A percentile compares a stretch with the other conserved stretches of the same genome.
Evolutionary conservation across 2,329 filamentous ascomycete species (phyloP).

Genomic region (Stylonectria norvegica): DNA sequence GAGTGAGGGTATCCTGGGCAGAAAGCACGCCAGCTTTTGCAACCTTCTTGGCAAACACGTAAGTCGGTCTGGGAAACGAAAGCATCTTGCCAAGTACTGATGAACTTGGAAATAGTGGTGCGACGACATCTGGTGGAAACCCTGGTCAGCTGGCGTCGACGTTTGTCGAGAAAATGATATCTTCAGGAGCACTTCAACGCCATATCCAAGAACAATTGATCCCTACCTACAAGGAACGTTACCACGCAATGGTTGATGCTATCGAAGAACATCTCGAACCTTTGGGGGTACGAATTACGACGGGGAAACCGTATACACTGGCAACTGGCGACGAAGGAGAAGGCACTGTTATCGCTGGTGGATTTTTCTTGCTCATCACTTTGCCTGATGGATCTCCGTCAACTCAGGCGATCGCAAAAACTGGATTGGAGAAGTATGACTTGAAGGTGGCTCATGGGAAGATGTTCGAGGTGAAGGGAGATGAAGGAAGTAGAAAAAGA

Average conservation of each 20-base stretch:
- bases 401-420: not conserved
- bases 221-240: constrained; percentile 1
- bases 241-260: constrained; percentile 3
- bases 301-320: not conserved
- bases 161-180: constrained; percentile 2
- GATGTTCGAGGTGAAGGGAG: constrained; percentile 6
- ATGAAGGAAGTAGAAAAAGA: not conserved
- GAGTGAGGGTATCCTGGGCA: constrained; percentile 47
- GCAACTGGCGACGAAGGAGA: not conserved
- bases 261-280: constrained; percentile 3
- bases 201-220: constrained; percentile 2
- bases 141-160: constrained; percentile 1
- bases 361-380: constrained; percentile 1
- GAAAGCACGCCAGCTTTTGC: constrained; percentile 6
- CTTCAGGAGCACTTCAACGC: not conserved
- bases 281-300: constrained; percentile 1
- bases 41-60: constrained; percentile 3
- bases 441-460: constrained; percentile 6
- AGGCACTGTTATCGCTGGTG: not conserved
- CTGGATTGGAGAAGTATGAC: constrained; percentile 1
- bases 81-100: not conserved
- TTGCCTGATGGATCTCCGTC: not conserved
- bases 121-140: constrained; percentile 1
- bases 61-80: not conserved
- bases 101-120: not conserved